phyloP scores from a whole-genome alignment of 129 eudicot species.

The Calendula officinalis region DNA sequence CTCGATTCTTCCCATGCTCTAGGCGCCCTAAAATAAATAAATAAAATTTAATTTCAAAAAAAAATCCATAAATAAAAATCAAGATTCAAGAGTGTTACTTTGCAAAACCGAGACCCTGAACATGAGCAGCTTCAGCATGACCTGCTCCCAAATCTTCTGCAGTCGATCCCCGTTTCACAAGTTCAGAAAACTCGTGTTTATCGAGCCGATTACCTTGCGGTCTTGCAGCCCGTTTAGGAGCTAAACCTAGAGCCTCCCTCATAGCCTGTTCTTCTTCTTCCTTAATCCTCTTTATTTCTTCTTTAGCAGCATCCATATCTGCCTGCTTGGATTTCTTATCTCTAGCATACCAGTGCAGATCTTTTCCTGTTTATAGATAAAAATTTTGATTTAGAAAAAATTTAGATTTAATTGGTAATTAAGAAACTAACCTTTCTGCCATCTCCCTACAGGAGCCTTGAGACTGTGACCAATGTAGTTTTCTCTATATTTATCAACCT shows the following conservation, averaged over 20 bases:
- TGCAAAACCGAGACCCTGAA: slow-evolving; percentile 92
- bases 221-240: slow-evolving; percentile 76
- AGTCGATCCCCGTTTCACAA: slow-evolving; percentile 89
- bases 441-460: slow-evolving; percentile 99
- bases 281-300: slow-evolving; percentile 84
- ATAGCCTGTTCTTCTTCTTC: slow-evolving; percentile 98
- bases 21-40: slow-evolving; percentile 42
- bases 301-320: slow-evolving; percentile 75
- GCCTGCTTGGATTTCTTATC: slow-evolving; percentile 56
- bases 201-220: slow-evolving; percentile 80
- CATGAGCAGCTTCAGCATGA: slow-evolving; percentile 94
- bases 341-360: slow-evolving; percentile 82
- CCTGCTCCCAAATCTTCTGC: slow-evolving; percentile 99
- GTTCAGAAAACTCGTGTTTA: slow-evolving; percentile 93
- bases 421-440: slow-evolving; percentile 85
- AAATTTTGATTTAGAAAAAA: too few relatives aligned
- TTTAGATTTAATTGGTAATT: not conserved
- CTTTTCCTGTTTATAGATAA: slow-evolving; percentile 96
- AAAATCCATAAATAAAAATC: not conserved
- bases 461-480: slow-evolving; percentile 94
- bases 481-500: slow-evolving; percentile 93
- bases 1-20: slow-evolving; percentile 50
- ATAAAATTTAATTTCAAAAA: not conserved
- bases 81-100: slow-evolving; percentile 42
- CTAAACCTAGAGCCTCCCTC: slow-evolving; percentile 98